Evolutionary conservation across 345 rosid species (phyloP).

Genomic region (Salix udensis): DNA sequence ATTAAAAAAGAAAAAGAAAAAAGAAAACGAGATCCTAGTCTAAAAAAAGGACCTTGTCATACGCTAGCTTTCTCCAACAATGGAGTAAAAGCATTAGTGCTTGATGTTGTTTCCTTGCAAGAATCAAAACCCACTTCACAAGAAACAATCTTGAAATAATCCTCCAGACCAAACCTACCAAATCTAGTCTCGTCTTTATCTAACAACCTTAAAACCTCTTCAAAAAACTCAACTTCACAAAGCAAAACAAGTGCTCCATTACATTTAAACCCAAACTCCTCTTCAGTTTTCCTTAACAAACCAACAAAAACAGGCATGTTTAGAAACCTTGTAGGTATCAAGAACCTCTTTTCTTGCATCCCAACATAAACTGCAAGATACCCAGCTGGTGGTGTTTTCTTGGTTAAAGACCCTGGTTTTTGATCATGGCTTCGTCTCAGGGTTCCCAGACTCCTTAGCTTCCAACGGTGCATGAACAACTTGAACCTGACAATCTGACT

Average conservation of each 20-base stretch:
- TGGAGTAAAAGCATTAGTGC: not conserved
- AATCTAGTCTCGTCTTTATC: not conserved
- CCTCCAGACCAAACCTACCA: not conserved
- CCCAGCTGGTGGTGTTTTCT: not conserved
- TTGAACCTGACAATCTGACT: not conserved
- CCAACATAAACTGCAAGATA: not conserved
- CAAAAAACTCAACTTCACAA: not conserved
- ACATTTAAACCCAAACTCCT: not conserved
- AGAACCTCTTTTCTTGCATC: not conserved
- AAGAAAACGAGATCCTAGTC: not conserved
- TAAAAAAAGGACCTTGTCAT: not conserved
- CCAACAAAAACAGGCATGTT: not conserved
- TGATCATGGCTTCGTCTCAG: not conserved
- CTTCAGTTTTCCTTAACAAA: not conserved
- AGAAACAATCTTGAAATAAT: not conserved
- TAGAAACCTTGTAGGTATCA: not conserved
- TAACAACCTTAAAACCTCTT: not conserved
- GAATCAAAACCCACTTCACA: not conserved
- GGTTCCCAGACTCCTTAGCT: not conserved
- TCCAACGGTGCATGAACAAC: not conserved
- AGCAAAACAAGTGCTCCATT: not conserved
- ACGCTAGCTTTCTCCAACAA: not conserved
- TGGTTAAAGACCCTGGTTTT: not conserved
- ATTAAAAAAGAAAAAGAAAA: not conserved
- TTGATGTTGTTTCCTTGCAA: not conserved